These are phyloP conservation scores for button mushroom (Agaricus bisporus) DNA, from an alignment of 768 basidiomycete genomes.

Conservation along the genomic window DNA sequence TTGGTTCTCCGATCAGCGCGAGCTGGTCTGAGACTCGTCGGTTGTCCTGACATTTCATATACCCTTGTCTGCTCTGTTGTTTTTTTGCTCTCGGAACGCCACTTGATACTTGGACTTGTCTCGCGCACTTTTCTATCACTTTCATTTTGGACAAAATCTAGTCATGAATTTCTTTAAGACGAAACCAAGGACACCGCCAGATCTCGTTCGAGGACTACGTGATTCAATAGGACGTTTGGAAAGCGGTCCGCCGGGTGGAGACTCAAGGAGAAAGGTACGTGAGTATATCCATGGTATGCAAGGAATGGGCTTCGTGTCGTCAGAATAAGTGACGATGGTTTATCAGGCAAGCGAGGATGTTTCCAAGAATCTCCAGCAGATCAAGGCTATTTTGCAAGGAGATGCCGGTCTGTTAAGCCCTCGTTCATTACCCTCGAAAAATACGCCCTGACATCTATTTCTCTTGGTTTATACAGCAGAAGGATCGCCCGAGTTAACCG, in stretches of 20 bases:
- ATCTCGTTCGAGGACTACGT: conserved; percentile 75
- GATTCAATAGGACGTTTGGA: conserved; percentile 80
- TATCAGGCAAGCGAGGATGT: conserved; percentile 82
- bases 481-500: conserved; percentile 82
- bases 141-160: not conserved
- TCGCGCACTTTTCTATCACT: not conserved
- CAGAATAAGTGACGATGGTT: not conserved
- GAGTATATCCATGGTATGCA: not conserved
- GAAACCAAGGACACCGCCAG: conserved; percentile 81
- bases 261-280: conserved; percentile 74
- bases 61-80: conserved; percentile 4
- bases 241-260: conserved; percentile 62
- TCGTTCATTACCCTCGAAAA: not conserved
- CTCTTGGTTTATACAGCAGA: conserved; percentile 34
- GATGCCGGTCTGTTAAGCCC: conserved; percentile 65
- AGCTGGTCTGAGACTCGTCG: conserved; percentile 19
- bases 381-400: conserved; percentile 82
- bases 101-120: conserved; percentile 2
- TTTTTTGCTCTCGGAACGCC: not conserved
- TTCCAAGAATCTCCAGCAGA: conserved; percentile 82
- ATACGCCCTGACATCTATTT: not conserved
- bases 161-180: conserved; percentile 97
- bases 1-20: conserved; percentile 11
- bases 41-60: conserved; percentile 7
- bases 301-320: not conserved